Percentiles rank a stretch among this genome's conserved stretches.
Evolutionary conservation across 169 alveolate species (phyloP).

Genomic region (Eimeria maxima): DNA sequence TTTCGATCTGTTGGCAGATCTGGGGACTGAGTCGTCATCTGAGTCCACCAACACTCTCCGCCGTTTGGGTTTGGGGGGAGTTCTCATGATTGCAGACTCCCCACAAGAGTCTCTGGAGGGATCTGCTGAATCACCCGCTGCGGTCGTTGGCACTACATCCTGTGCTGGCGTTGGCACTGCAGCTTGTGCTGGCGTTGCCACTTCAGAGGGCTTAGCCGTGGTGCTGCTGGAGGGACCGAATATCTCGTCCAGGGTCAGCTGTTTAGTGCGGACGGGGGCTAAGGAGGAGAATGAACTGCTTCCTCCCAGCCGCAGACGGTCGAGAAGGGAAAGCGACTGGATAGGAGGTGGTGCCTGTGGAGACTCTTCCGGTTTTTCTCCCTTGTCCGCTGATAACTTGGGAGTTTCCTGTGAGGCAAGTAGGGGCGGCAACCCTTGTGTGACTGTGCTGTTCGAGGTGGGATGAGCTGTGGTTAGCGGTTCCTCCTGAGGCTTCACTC

Average conservation of each 20-base stretch:
- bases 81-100: constrained; percentile 17
- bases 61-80: constrained; percentile 68
- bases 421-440: neutral
- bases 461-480: neutral
- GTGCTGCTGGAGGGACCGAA: constrained; percentile 58
- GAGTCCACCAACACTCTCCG: constrained; percentile 56
- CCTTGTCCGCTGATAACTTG: neutral
- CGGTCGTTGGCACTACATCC: neutral
- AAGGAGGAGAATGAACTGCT: constrained; percentile 52
- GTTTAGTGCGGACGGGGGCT: constrained; percentile 71
- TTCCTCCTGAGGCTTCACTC: constrained; percentile 20
- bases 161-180: neutral
- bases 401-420: constrained; percentile 3
- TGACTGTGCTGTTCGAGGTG: neutral
- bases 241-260: constrained; percentile 60
- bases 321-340: constrained; percentile 70
- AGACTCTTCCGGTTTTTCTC: neutral
- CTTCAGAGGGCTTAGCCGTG: constrained; percentile 35
- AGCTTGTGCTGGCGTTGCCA: constrained; percentile 18
- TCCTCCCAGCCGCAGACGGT: constrained; percentile 63
- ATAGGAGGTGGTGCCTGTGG: constrained; percentile 53
- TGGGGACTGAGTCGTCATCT: constrained; percentile 16
- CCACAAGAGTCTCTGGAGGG: neutral
- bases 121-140: neutral
- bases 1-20: neutral